Base-by-base conservation (phyloP, 2,329 filamentous ascomycete genomes). In the Alternaria novae-zelandiae region DNA sequence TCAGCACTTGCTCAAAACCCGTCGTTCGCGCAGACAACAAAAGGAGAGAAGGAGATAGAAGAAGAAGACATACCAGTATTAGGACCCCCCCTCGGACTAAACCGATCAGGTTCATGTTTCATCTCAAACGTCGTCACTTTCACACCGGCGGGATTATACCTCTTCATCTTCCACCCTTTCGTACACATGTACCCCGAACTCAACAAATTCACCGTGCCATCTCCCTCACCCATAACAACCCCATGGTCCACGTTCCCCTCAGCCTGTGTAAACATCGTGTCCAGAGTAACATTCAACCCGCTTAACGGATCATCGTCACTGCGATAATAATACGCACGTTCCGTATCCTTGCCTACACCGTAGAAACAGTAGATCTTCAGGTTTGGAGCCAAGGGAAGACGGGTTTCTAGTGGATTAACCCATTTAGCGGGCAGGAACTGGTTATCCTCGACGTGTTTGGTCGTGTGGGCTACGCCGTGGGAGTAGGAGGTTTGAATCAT, bases 311-410 rank as follows among this genome's bases (percentile, higher is more conserved):
- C 88, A 11, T 84, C 82, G 49, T 95, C 92, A 45, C 88, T 84
- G 30, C 91, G 90, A 81, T 99, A 99, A 79, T 92, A 99, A 79
- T 98, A 99, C 15, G 90, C 90, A 59, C 95, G 88, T 80, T 99
- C 95, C 0, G 95, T 98, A 4, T 92, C 91, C 78, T 98, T 99
- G 3, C 95, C 95, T 5, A 97, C 89, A 20, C 92, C 96, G 77
- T 99, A 98, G 83, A 99, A 98, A 82, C 96, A 98, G 82, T 94
- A 98, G 12, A 99, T 93, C 78, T 97, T 97, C 74, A 99, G 84
- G 74, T 89, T 92, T 0, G 96, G 95, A 2, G 96, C 95, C 20
- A 93, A 85, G 0, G 96, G 96, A 0, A 98, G 85, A 2, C 95
- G 88, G 0, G 93, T 92, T 79, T 98, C 95, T 1, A 98, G 87